Evolutionary conservation across 129 eudicot species (phyloP).

Genomic region (Scalesia atractyloides): DNA sequence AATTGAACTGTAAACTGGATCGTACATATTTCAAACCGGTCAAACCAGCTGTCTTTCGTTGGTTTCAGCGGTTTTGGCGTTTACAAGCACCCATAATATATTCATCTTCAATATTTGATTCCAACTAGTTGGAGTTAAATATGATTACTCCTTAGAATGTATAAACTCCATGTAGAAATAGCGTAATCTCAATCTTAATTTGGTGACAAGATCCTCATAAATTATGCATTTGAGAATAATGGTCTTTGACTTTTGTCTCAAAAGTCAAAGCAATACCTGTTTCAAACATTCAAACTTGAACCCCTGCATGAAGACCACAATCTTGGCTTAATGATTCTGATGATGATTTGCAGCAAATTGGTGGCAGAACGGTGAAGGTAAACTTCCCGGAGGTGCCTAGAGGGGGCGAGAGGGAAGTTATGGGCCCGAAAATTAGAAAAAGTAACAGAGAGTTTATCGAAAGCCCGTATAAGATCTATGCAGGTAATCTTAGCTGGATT

Average conservation of each 20-base stretch:
- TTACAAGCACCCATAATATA: no score
- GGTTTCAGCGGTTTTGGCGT: no score
- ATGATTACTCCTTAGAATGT: no score
- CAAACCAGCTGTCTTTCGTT: no score
- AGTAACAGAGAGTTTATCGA: constrained; percentile 67
- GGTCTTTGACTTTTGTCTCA: neutral
- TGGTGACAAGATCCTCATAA: neutral
- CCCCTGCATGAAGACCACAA: neutral
- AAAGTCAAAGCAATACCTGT: neutral
- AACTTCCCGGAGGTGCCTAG: constrained; percentile 96
- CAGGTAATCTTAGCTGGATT: constrained; percentile 83
- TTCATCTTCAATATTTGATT: no score
- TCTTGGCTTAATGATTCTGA: neutral
- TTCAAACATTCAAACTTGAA: neutral
- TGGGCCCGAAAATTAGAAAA: constrained; percentile 62
- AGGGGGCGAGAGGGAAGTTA: constrained; percentile 87
- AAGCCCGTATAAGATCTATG: constrained; percentile 87
- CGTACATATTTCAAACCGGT: no score
- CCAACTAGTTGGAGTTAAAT: no score
- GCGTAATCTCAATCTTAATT: neutral
- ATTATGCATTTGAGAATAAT: neutral
- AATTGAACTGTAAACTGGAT: no score
- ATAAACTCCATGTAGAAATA: neutral
- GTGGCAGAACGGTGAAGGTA: constrained; percentile 89
- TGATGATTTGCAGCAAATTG: constrained; percentile 68